Evolutionary conservation across 1,284 basidiomycete genomes (phyloP), one percentile per base, ranked within the genome.

Genomic region (Malassezia japonica): DNA sequence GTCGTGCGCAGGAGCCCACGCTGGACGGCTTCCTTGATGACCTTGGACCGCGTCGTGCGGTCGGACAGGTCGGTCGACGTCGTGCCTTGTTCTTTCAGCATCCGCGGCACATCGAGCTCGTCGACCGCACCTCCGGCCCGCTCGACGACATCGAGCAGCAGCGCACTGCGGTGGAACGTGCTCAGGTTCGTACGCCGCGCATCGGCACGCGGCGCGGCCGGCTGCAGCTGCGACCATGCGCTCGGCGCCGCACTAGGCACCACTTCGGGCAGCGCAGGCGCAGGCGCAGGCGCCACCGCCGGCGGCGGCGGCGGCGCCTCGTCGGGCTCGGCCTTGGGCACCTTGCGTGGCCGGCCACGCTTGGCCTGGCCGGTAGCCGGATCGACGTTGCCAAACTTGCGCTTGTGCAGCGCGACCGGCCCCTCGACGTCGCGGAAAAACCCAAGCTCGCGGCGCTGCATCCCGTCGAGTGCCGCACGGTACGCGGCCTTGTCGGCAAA

Each of bases 341-440:
- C 27, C 28, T 52, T 52, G 37, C 50, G 50, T 21, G 50, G 50
- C 13, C 50, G 50, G 1, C 50, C 50, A 6, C 50, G 50, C 43
- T 52, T 52, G 10, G 44, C 38, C 4, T 34, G 44, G n/a, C 50
- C 50, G n/a, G 50, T 52, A 0, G 31, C 18, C 6, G 50, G 50
- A 20, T 52, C 50, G 7, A 47, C 34, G 15, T 33, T 23, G 3
- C 44, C 42, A 9, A 15, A 18, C 12, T 27, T 24, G 8, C n/a
- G 16, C 32, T 48, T 42, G 15, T 31, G 10, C 21, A 54, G 40
- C 28, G 23, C 9, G 13, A 48, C 46, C 6, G 51, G 51, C 8
- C 51, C 51, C 2, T 12, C 3, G 7, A 33, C 29, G 25, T 48
- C 46, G 37, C 51, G 51, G 36, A 46, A 54, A 18, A 54, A 54